These are phyloP conservation scores for Blastobotrys buckinghamii DNA, from an alignment of 1,139 yeast species.

Conservation along the genomic window DNA sequence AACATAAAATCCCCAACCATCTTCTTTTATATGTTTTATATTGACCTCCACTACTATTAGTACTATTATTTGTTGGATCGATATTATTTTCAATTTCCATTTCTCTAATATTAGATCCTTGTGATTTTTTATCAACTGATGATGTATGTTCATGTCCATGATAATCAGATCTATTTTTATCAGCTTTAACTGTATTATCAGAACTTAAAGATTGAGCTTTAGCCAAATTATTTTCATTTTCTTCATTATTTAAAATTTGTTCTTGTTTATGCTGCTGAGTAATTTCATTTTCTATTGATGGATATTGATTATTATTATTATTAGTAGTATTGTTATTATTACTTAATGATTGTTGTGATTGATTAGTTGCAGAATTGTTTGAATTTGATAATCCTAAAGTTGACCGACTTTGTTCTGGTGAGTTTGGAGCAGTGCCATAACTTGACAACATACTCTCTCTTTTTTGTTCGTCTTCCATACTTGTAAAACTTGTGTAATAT, in stretches of 20 bases:
- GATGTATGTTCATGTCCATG: conserved; percentile 2
- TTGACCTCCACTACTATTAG: neutral
- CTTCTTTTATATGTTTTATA: conserved; percentile 31
- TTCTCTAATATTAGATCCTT: conserved; percentile 3
- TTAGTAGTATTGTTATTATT: neutral
- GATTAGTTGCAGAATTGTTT: neutral
- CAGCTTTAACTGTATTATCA: neutral
- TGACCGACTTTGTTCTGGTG: conserved; percentile 7
- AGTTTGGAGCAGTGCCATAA: conserved; percentile 9
- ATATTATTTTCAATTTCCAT: conserved; percentile 4
- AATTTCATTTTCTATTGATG: neutral
- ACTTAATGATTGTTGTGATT: neutral
- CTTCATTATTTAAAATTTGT: neutral
- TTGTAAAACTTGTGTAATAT: too few species aligned
- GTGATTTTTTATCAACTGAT: conserved; percentile 4
- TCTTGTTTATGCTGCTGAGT: conserved; percentile 1
- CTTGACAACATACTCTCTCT: conserved; percentile 10
- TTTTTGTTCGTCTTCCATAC: neutral
- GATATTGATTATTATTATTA: neutral
- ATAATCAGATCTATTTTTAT: neutral
- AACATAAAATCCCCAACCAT: conserved; percentile 31
- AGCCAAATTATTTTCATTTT: neutral
- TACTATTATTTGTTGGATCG: neutral
- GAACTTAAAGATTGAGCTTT: neutral
- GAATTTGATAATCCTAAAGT: neutral